phyloP scores from a whole-genome alignment of 2,329 filamentous ascomycete species.

The Xylaria sp. region DNA sequence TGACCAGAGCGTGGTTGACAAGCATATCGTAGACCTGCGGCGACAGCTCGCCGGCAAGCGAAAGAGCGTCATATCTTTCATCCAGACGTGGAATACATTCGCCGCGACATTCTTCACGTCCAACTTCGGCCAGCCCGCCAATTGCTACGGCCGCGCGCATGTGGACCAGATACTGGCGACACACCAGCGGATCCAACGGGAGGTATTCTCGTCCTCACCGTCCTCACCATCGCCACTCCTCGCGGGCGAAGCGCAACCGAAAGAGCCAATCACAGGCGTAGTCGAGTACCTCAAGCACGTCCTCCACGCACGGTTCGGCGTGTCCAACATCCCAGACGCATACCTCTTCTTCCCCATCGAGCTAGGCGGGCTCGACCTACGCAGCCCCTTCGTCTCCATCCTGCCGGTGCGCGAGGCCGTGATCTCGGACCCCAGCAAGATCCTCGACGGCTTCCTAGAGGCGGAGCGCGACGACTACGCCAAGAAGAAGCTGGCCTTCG shows the following conservation, averaged over 20 bases:
- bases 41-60: conserved; percentile 65
- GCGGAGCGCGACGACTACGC: conserved; percentile 52
- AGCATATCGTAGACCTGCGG: conserved; percentile 68
- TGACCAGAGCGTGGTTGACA: conserved; percentile 66
- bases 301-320: conserved; percentile 63
- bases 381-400: conserved; percentile 57
- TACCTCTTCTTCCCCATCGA: conserved; percentile 59
- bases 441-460: conserved; percentile 48
- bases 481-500: conserved; percentile 51
- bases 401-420: conserved; percentile 54
- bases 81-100: conserved; percentile 64
- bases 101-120: conserved; percentile 62
- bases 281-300: conserved; percentile 64
- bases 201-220: conserved; percentile 55
- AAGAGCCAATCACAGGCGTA: conserved; percentile 53
- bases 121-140: conserved; percentile 63
- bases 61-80: conserved; percentile 59
- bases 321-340: conserved; percentile 56
- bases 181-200: conserved; percentile 59
- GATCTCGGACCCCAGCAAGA: conserved; percentile 38
- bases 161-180: conserved; percentile 63
- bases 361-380: conserved; percentile 59
- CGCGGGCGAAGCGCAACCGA: conserved; percentile 25
- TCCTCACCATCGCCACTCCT: conserved; percentile 38
- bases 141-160: conserved; percentile 63